phyloP scores from a whole-genome alignment of 2,329 filamentous ascomycete genomes.

The Aspergillus brunneoviolaceus region DNA sequence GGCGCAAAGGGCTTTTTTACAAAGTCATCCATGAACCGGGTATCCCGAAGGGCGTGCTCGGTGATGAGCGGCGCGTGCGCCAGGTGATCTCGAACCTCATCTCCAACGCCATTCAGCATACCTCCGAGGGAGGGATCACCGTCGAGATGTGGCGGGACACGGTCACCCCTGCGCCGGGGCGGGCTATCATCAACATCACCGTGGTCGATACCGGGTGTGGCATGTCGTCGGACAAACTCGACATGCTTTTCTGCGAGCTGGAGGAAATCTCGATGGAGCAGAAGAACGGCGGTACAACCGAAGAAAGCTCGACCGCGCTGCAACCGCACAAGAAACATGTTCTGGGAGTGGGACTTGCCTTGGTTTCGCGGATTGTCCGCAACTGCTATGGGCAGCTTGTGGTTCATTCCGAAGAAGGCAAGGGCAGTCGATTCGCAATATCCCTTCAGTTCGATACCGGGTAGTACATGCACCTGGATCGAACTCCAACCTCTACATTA shows the following conservation, averaged over 20 bases:
- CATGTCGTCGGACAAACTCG: constrained; percentile 57
- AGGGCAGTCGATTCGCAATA: constrained; percentile 79
- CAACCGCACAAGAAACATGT: constrained; percentile 43
- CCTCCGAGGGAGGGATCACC: constrained; percentile 63
- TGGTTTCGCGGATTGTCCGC: constrained; percentile 84
- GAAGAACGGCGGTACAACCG: constrained; percentile 35
- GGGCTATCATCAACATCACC: constrained; percentile 69
- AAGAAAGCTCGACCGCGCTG: constrained; percentile 34
- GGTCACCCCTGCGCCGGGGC: constrained; percentile 48
- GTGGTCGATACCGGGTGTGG: constrained; percentile 74
- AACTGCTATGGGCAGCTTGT: constrained; percentile 89
- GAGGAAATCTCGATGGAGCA: constrained; percentile 66
- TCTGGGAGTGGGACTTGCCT: constrained; percentile 76
- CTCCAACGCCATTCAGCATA: constrained; percentile 82
- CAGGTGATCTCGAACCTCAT: constrained; percentile 81
- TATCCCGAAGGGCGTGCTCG: constrained; percentile 68
- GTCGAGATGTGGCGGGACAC: constrained; percentile 64
- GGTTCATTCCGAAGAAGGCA: constrained; percentile 77
- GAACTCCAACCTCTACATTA: not conserved
- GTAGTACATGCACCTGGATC: not conserved
- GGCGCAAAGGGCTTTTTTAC: constrained; percentile 72
- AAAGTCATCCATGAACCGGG: constrained; percentile 66
- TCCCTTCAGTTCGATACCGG: constrained; percentile 69
- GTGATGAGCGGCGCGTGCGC: constrained; percentile 74
- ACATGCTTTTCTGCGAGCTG: constrained; percentile 60